A percentile compares a stretch with the other conserved stretches of the same genome.
Conservation (phyloP, 2,329 filamentous ascomycete genomes). For the Xylariaceae sp. region DNA sequence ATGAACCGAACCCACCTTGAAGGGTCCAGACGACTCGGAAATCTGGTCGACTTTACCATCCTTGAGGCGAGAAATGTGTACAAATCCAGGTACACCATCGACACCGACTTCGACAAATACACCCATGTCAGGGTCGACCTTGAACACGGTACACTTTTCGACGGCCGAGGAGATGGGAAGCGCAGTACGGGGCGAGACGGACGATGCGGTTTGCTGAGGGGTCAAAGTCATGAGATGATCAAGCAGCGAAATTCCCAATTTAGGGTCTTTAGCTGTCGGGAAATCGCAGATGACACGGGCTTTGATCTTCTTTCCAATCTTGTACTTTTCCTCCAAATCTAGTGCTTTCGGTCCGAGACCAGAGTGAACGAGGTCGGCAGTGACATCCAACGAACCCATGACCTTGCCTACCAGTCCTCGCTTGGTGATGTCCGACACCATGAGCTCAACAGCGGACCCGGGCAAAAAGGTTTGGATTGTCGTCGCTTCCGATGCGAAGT, state of each 20-base stretch:
- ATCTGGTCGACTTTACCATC: conserved; percentile 85
- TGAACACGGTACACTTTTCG: conserved; percentile 70
- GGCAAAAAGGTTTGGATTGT: conserved; percentile 88
- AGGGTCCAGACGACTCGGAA: conserved; percentile 70
- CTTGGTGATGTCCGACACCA: conserved; percentile 69
- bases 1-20: conserved; percentile 72
- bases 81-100: conserved; percentile 70
- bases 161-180: conserved; percentile 71
- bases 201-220: conserved; percentile 38
- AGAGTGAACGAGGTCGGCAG: conserved; percentile 85
- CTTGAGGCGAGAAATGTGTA: conserved; percentile 88
- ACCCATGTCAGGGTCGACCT: conserved; percentile 74
- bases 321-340: conserved; percentile 72
- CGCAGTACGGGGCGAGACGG: conserved; percentile 48
- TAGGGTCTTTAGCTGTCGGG: conserved; percentile 69
- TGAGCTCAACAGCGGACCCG: conserved; percentile 80
- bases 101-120: conserved; percentile 71
- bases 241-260: conserved; percentile 81
- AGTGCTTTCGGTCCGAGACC: conserved; percentile 64
- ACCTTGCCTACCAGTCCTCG: conserved; percentile 84
- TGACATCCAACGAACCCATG: conserved; percentile 85
- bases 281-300: conserved; percentile 86
- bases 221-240: conserved; percentile 71
- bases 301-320: conserved; percentile 77
- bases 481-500: conserved; percentile 67